Evolutionary conservation across 148 eudicot species (phyloP), one percentile per base, ranked within the genome.

Genomic region (Arbutus unedo): DNA sequence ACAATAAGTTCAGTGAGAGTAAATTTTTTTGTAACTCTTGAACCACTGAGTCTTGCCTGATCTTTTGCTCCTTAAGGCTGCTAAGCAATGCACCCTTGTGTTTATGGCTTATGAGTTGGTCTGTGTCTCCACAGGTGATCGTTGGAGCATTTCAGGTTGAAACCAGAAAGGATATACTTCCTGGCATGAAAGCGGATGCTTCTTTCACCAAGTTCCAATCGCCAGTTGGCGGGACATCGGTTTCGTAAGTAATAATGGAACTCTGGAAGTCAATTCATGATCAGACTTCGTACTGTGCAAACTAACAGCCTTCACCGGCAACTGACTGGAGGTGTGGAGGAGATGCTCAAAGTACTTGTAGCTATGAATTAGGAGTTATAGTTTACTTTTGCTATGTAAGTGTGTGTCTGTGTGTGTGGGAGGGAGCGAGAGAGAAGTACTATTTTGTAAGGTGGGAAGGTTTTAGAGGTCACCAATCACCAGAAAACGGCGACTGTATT

Each of bases 81-180:
- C 16, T 18, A 59, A 59, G 64, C 21, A 3, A 11, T 59, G 21
- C n/a, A 3, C 21, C 19, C 64, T 18, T 50, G 10, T 9, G 10
- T 49, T 49, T 55, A 45, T 84, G 43, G 67, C 68, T 81, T 50
- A 54, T 8, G 49, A 79, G 21, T 85, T 66, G 71, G 23, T 51
- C 67, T 23, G 5, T 71, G 16, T 66, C 14, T 79, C 38, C 53
- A 66, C 88, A 95, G 98, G 92, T 95, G 11, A 93, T 93, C 72
- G 88, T 93, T 59, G 97, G 94, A n/a, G 89, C 95, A 72, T 95
- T 95, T 85, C 48, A 87, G 51, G 76, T 93, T 13, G 93, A 93
- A 16, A 49, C 89, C 64, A 92, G 90, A 82, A 93, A 93, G 85
- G 95, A 91, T 82, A 76, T 41, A 15, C 68, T 38, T 81, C 55